Base-by-base conservation (phyloP, 192 early-diverging fungal genomes). In the Mortierella hygrophila region DNA sequence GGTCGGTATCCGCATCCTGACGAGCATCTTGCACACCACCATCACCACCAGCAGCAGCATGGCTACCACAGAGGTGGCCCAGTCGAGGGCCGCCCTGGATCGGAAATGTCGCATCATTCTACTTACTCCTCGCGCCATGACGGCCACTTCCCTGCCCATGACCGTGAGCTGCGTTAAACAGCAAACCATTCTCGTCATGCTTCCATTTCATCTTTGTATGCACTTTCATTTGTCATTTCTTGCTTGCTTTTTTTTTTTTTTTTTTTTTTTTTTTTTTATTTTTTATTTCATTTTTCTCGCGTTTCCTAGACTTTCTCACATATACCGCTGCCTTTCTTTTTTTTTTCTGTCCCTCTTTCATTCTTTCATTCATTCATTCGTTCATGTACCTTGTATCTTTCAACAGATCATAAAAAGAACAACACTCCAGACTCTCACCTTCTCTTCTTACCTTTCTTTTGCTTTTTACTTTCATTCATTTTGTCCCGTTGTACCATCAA, bases 161-260 rank as follows among this genome's bases (percentile, higher is more conserved):
- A 83, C 26, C 81, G 76, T 6, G 77, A 79, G 35, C 70, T 79
- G 15, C 70, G 70, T 54, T 76, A 76, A 29, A 42, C 26, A 47
- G 68, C 37, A 42, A 2, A 2, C 44, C 71, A 15, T 52, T 32
- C 46, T 77, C 52, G 5, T 52, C 46, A 21, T 49, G 16, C 29
- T 0, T 72, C 70, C 41, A 13, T 9, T 18, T 29, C 16, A 4
- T 47, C 29, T 72, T 13, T 16, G 1, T 72, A n/a, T n/a, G 23
- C 55, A 26, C 10, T 57, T 2, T 26, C 11, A 29, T 65, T 15
- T 65, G 23, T 26, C 26, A 26, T 15, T 40, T 40, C 38, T 40
- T 40, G 38, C 38, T 40, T 40, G 38, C 4, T 40, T 40, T 65
- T 65, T 65, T 2, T 29, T 32, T 11, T 29, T 29, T 65, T 32